phyloP scores from a whole-genome alignment of 441 rosid genomes.

The Breynia disticha region DNA sequence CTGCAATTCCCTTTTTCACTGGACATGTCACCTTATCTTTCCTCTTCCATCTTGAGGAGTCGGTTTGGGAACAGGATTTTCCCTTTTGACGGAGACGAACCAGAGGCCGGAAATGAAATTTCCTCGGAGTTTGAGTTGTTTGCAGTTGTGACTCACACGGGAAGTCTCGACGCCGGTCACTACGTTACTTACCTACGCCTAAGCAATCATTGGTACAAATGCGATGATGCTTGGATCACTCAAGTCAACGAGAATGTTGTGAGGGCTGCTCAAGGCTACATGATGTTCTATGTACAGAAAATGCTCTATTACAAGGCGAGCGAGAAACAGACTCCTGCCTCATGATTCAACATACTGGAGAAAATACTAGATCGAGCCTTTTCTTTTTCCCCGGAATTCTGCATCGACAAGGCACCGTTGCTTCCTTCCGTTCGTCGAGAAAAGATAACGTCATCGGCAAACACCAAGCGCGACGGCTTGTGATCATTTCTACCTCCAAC shows the following conservation, averaged over 20 bases:
- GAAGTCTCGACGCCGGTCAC: slow-evolving; percentile 66
- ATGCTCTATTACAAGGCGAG: slow-evolving; percentile 49
- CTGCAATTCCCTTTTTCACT: slow-evolving; percentile 64
- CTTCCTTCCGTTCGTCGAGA: slow-evolving; percentile 9
- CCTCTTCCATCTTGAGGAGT: slow-evolving; percentile 60
- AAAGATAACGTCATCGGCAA: slow-evolving; percentile 7
- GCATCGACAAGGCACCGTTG: slow-evolving; percentile 8
- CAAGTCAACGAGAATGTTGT: slow-evolving; percentile 59
- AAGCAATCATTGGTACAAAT: slow-evolving; percentile 60
- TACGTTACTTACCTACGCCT: slow-evolving; percentile 58
- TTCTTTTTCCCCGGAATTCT: slow-evolving; percentile 2
- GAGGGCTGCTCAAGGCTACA: slow-evolving; percentile 71
- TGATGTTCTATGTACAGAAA: slow-evolving; percentile 79
- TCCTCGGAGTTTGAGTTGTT: slow-evolving; percentile 65
- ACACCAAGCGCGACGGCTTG: slow-evolving; percentile 5
- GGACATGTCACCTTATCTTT: slow-evolving; percentile 62
- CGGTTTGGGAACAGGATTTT: slow-evolving; percentile 56
- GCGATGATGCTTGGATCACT: slow-evolving; percentile 74
- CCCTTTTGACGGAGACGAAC: slow-evolving; percentile 61
- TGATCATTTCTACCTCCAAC: slow-evolving; percentile 17
- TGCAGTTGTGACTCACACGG: slow-evolving; percentile 62
- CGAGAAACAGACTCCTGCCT: slow-evolving; percentile 31
- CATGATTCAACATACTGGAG: slow-evolving; percentile 6
- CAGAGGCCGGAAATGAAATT: slow-evolving; percentile 36
- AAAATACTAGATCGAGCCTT: slow-evolving; percentile 3